These are phyloP conservation scores for Tolypocladium amazonense DNA, from an alignment of 2,329 filamentous ascomycete species.

Conservation along the genomic window DNA sequence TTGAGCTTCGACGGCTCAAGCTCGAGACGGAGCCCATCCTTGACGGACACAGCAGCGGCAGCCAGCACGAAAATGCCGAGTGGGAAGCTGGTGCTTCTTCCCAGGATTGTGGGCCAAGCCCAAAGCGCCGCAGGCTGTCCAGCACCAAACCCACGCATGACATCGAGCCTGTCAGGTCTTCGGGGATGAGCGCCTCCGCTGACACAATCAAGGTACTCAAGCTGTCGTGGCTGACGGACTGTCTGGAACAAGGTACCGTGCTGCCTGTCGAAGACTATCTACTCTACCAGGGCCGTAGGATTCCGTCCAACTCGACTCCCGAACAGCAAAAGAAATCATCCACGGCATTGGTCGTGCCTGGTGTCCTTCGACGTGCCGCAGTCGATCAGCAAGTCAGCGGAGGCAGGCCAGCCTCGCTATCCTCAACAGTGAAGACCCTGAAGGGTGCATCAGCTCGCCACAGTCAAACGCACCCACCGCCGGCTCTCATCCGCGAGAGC, in stretches of 20 bases:
- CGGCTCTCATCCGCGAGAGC: constrained; percentile 50
- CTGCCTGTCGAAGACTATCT: constrained; percentile 40
- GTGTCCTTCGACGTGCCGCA: constrained; percentile 12
- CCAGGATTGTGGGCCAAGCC: constrained; percentile 1
- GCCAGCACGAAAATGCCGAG: background rate
- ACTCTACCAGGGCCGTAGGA: constrained; percentile 40
- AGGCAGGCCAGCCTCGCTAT: background rate
- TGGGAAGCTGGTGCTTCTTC: background rate
- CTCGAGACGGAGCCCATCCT: constrained; percentile 40
- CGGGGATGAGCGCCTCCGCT: background rate
- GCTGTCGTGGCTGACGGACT: constrained; percentile 48
- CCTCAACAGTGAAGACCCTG: background rate
- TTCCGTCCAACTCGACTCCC: background rate
- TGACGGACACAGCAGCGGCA: background rate
- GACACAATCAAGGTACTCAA: constrained; percentile 42
- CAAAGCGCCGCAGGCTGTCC: constrained; percentile 11
- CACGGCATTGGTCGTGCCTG: background rate
- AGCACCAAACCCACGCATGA: background rate
- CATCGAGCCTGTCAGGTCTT: background rate
- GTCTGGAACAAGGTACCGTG: constrained; percentile 28
- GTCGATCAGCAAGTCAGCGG: constrained; percentile 5
- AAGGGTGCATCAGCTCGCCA: background rate
- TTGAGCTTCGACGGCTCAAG: constrained; percentile 64
- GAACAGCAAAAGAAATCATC: background rate
- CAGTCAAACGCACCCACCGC: constrained; percentile 11